Evolutionary conservation across 2,329 filamentous ascomycete species (phyloP).

Genomic region (Trichophyton schoenleinii): DNA sequence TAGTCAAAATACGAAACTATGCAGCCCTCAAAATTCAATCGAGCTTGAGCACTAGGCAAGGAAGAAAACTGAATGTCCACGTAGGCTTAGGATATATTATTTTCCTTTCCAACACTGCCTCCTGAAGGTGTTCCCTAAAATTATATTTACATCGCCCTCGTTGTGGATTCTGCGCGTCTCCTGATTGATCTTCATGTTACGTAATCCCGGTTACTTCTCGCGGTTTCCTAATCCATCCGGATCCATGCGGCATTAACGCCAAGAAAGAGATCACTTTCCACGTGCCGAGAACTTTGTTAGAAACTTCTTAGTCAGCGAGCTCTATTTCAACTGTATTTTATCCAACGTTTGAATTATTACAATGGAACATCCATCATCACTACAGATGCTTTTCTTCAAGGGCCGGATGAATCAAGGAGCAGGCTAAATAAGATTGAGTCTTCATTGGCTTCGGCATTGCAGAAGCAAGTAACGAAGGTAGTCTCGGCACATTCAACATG

Average conservation of each 20-base stretch:
- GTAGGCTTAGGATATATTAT: too few species aligned
- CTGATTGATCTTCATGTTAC: neutral
- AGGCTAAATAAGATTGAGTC: neutral
- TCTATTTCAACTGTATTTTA: neutral
- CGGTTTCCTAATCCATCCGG: constrained; percentile 1
- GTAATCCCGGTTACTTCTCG: neutral
- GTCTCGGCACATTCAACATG: neutral
- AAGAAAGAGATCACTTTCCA: neutral
- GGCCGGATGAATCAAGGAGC: too few species aligned
- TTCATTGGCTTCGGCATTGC: neutral
- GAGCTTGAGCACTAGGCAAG: too few species aligned
- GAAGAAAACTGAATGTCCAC: too few species aligned
- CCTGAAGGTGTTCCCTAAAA: neutral
- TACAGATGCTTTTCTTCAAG: too few species aligned
- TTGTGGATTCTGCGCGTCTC: neutral
- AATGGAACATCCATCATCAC: too few species aligned
- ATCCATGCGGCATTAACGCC: neutral
- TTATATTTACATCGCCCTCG: neutral
- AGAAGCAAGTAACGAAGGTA: neutral
- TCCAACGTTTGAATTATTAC: too few species aligned
- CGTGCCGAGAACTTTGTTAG: neutral
- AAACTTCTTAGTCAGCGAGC: neutral
- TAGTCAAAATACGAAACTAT: too few species aligned
- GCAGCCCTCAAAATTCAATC: too few species aligned
- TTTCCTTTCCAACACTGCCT: neutral